A percentile compares a stretch with the other conserved stretches of the same genome.
These are phyloP conservation scores for Sisymbrium altissimum DNA, from an alignment of 345 rosid species.

Conservation along the genomic window DNA sequence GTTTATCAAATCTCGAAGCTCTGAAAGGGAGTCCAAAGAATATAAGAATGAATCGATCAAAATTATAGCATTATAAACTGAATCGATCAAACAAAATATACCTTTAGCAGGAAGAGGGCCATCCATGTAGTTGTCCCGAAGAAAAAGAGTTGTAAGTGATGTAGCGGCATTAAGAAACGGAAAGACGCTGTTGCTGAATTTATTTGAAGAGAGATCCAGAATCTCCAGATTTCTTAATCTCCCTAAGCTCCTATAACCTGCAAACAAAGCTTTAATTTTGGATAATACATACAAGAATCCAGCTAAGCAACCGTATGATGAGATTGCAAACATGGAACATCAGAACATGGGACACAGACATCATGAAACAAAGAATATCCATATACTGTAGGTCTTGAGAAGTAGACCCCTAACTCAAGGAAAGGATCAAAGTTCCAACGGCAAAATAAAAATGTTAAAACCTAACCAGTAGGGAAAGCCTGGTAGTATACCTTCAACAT, in stretches of 20 bases:
- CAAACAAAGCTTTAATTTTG: no score
- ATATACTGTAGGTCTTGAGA: background rate
- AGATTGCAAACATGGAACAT: no score
- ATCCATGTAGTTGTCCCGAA: background rate
- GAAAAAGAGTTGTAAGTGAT: conserved; percentile 8
- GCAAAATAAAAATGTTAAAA: background rate
- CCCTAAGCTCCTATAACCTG: conserved; percentile 8
- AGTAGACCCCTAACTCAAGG: background rate
- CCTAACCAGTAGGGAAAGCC: background rate
- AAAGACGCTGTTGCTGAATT: background rate
- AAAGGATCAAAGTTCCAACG: background rate
- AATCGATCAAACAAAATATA: background rate
- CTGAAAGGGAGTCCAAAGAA: background rate
- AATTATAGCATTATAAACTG: background rate
- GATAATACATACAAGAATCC: no score
- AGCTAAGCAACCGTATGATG: background rate
- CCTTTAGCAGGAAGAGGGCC: conserved; percentile 2
- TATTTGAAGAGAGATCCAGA: background rate
- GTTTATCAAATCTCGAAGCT: background rate
- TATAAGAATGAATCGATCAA: background rate
- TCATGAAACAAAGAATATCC: background rate
- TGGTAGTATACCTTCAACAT: background rate
- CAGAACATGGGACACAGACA: background rate
- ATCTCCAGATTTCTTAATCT: conserved; percentile 4
- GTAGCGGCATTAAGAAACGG: conserved; percentile 11